Percentiles rank a stretch among this genome's conserved stretches.
These are phyloP conservation scores for Phytophthora meadii DNA, from an alignment of 352 stramenopile genomes.

Conservation along the genomic window DNA sequence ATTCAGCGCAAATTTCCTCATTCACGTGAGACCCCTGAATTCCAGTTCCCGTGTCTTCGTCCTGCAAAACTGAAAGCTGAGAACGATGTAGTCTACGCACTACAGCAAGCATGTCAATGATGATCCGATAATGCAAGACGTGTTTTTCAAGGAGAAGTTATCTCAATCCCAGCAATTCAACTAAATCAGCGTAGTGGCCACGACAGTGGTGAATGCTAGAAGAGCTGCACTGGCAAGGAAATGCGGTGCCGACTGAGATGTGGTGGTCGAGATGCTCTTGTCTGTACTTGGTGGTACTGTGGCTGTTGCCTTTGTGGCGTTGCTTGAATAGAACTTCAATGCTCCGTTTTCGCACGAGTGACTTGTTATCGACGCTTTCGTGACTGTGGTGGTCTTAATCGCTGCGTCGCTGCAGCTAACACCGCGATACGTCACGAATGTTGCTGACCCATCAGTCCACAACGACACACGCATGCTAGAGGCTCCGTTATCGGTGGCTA, in stretches of 20 bases:
- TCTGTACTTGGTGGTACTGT: constrained; percentile 3
- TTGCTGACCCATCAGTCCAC: constrained; percentile 35
- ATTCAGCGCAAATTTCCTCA: constrained; percentile 51
- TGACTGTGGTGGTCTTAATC: constrained; percentile 35
- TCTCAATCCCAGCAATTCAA: too few relatives aligned
- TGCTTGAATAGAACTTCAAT: constrained; percentile 43
- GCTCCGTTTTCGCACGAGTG: constrained; percentile 39
- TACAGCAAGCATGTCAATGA: constrained; percentile 57
- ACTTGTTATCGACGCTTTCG: constrained; percentile 23
- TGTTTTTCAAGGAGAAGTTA: too few relatives aligned
- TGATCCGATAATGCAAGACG: too few relatives aligned
- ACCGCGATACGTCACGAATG: constrained; percentile 42
- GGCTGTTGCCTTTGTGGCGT: constrained; percentile 13
- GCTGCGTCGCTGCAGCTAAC: constrained; percentile 39
- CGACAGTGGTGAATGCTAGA: constrained; percentile 8
- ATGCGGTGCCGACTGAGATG: constrained; percentile 18
- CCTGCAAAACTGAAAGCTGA: constrained; percentile 55
- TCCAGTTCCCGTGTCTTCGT: constrained; percentile 66
- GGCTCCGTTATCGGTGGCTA: constrained; percentile 45
- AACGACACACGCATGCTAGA: constrained; percentile 50
- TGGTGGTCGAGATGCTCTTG: constrained; percentile 36
- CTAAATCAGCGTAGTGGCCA: constrained; percentile 15
- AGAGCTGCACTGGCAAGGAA: constrained; percentile 9
- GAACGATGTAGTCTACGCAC: constrained; percentile 57
- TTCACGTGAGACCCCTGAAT: constrained; percentile 56